phyloP scores from a whole-genome alignment of 2,329 filamentous ascomycete genomes.

The Diplodia sapinea region DNA sequence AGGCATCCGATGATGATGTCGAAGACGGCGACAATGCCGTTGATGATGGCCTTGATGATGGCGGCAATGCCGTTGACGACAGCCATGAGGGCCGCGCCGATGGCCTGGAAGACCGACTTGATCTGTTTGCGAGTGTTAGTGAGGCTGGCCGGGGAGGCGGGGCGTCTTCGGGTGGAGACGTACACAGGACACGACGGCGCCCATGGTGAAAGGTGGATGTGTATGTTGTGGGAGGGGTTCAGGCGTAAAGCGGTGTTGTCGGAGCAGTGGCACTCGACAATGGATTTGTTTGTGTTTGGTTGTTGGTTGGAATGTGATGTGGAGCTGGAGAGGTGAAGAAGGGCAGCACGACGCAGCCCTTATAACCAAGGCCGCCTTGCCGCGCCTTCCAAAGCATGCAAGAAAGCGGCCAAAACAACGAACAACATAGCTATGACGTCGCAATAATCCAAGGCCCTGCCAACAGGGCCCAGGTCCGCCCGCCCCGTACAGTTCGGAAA shows the following conservation, averaged over 20 bases:
- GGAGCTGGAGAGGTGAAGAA: not conserved
- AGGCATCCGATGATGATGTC: conserved; percentile 57
- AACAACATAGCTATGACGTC: conserved; percentile 22
- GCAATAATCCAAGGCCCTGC: not conserved
- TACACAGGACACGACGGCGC: conserved; percentile 84
- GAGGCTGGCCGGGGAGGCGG: not conserved
- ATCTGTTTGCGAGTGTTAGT: conserved; percentile 44
- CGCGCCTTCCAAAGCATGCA: conserved; percentile 5
- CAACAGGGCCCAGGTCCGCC: too few species aligned
- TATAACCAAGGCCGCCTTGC: not conserved
- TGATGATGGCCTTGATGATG: conserved; percentile 55
- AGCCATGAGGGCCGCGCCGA: conserved; percentile 55
- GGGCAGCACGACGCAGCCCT: conserved; percentile 5
- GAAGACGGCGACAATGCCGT: conserved; percentile 57
- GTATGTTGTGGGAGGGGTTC: not conserved
- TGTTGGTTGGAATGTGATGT: conserved; percentile 9
- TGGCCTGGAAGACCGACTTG: conserved; percentile 53
- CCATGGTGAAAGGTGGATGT: conserved; percentile 64
- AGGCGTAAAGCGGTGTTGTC: not conserved
- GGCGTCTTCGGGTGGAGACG: conserved; percentile 46
- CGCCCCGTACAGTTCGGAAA: conserved; percentile 8
- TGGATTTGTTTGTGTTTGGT: not conserved
- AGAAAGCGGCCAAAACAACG: not conserved
- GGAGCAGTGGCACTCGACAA: not conserved
- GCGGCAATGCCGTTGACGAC: conserved; percentile 55